Conservation (phyloP, 1,139 yeast genomes). For the Arxiozyma telluris region DNA sequence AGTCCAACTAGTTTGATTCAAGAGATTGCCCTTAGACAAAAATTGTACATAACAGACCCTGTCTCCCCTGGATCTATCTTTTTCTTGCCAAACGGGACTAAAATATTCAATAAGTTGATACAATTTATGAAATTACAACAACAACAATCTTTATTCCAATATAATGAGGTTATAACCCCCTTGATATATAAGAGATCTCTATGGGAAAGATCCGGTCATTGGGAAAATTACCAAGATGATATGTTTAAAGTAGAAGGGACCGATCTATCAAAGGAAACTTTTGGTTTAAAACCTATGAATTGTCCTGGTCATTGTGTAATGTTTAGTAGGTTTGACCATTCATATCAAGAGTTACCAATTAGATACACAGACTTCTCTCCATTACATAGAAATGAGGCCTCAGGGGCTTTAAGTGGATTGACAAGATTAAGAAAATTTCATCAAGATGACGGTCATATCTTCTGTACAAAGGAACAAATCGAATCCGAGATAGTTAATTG, state of each 20-base stretch:
- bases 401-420: slow-evolving; percentile 89
- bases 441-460: slow-evolving; percentile 97
- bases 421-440: slow-evolving; percentile 95
- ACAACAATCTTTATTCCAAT: slow-evolving; percentile 65
- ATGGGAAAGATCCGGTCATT: slow-evolving; percentile 93
- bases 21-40: slow-evolving; percentile 42
- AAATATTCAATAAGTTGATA: slow-evolving; percentile 69
- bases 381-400: slow-evolving; percentile 87
- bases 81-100: slow-evolving; percentile 85
- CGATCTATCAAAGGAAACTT: slow-evolving; percentile 43
- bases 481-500: slow-evolving; percentile 69
- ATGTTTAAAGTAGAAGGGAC: slow-evolving; percentile 70
- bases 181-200: slow-evolving; percentile 73
- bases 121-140: slow-evolving; percentile 74
- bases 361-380: slow-evolving; percentile 90
- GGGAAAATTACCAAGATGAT: slow-evolving; percentile 91
- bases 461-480: slow-evolving; percentile 78
- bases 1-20: slow-evolving; percentile 3
- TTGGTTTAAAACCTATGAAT: slow-evolving; percentile 94
- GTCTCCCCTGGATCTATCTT: slow-evolving; percentile 83
- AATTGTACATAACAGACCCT: slow-evolving; percentile 66
- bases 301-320: slow-evolving; percentile 97
- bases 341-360: slow-evolving; percentile 83
- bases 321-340: slow-evolving; percentile 72
- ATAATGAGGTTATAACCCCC: slow-evolving; percentile 90